Percentiles rank a stretch among this genome's conserved stretches.
Evolutionary conservation across 345 rosid species (phyloP).

Genomic region (Carallia brachiata): DNA sequence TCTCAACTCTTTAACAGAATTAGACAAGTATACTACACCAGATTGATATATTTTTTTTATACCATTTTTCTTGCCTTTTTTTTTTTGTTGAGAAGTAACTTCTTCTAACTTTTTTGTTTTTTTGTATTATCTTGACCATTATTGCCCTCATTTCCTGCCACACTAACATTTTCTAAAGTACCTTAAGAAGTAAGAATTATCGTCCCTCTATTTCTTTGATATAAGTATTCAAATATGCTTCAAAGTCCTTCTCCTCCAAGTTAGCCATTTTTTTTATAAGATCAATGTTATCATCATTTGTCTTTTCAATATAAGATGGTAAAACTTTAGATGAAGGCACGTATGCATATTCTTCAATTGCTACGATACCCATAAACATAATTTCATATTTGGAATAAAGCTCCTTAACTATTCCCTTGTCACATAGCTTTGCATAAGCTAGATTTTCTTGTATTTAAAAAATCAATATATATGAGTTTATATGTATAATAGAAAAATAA

Average conservation of each 20-base stretch:
- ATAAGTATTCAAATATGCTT: not conserved
- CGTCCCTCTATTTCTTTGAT: too few species aligned
- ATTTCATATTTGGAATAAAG: not conserved
- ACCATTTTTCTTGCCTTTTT: not conserved
- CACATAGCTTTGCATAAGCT: not conserved
- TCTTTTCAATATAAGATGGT: not conserved
- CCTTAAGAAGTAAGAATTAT: too few species aligned
- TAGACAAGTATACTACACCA: not conserved
- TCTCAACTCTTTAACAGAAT: not conserved
- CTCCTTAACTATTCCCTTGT: not conserved
- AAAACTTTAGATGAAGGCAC: not conserved
- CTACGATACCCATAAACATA: not conserved
- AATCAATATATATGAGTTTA: too few species aligned
- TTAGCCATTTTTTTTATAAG: too few species aligned
- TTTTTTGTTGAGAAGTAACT: not conserved
- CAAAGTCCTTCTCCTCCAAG: not conserved
- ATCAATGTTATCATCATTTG: not conserved
- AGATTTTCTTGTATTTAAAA: too few species aligned
- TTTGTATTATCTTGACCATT: not conserved
- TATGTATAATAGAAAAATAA: too few species aligned
- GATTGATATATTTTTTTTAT: not conserved
- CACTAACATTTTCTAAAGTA: too few species aligned
- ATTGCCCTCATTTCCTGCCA: not conserved
- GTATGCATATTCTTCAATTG: constrained; percentile 2
- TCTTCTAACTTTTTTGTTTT: not conserved